A percentile compares a stretch with the other conserved stretches of the same genome.
Evolutionary conservation across 2,329 filamentous ascomycete species (phyloP).

Genomic region (Fusarium haematococcum): DNA sequence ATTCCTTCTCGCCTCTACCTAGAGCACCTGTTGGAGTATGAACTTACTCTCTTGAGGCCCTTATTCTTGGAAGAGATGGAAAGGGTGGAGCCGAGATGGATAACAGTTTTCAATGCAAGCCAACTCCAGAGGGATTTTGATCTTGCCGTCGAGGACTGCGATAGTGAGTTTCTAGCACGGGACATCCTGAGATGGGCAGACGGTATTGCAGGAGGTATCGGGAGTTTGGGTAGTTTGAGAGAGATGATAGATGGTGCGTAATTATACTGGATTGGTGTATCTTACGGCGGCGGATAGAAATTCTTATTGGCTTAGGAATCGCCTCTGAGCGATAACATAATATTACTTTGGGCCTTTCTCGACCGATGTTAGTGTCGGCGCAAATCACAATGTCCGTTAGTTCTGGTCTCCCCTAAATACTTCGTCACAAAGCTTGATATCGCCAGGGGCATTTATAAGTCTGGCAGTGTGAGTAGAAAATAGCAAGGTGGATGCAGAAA

Average conservation of each 20-base stretch:
- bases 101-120: constrained; percentile 7
- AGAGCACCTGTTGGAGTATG: constrained; percentile 54
- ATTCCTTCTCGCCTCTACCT: constrained; percentile 46
- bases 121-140: constrained; percentile 21
- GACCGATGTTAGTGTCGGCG: too few species aligned
- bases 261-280: neutral
- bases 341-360: too few species aligned
- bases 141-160: constrained; percentile 17
- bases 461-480: too few species aligned
- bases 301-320: too few species aligned
- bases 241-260: neutral
- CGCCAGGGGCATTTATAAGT: too few species aligned
- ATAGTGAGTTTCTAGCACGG: neutral
- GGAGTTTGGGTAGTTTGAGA: neutral
- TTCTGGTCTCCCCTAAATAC: too few species aligned
- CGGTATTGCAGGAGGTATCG: neutral
- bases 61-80: constrained; percentile 48
- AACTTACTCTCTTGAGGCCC: constrained; percentile 51
- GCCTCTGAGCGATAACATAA: too few species aligned
- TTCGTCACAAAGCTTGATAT: too few species aligned
- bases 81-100: constrained; percentile 48
- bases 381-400: too few species aligned
- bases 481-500: too few species aligned
- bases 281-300: neutral
- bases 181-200: constrained; percentile 18